Base-by-base conservation (phyloP, 192 early-diverging fungal species). In the Umbelopsis isabellina region DNA sequence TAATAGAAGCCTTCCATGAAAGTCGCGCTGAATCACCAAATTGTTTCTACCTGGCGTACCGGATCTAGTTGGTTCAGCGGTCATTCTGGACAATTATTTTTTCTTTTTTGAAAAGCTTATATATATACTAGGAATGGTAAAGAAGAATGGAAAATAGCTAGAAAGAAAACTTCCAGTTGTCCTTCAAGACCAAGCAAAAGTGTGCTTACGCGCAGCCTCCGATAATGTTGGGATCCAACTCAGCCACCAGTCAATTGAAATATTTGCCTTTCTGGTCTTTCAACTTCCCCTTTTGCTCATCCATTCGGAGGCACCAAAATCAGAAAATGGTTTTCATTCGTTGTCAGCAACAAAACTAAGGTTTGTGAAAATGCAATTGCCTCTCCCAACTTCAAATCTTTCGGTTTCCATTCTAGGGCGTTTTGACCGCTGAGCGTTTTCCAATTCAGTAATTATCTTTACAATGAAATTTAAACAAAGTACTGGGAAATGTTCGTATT, bases 221-320 rank as follows among this genome's bases (percentile, higher is more conserved):
- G 55, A 58, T 58, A 58, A 33, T 58, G 27, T 25, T 61, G 27
- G 30, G 9, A 61, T 61, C 23, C 23, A 33, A 61, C 55, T 61
- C 55, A 61, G 55, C 55, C 55, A 61, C 55, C 55, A 61, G 55
- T 33, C 55, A 61, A 61, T 61, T 61, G 55, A 61, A 61, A 10
- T 18, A 61, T 61, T 61, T 61, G 55, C 55, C 55, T 61, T 61
- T 61, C 55, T 61, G 15, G 55, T 61, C 55, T 61, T 16, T 30
- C 55, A 35, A 25, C 55, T 61, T 61, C 55, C 55, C 55, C 9
- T 35, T 61, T 61, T 61, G 55, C 55, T 61, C 55, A 35, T n/a
- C 55, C 55, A 61, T 35, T 61, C 55, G 55, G 55, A 61, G 55
- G 27, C 55, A 35, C 55, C 55, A 15, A 61, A 61, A 61, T 33